Evolutionary conservation across 768 basidiomycete species (phyloP), one percentile per base, ranked within the genome.

Genomic region (Suillus weaverae): DNA sequence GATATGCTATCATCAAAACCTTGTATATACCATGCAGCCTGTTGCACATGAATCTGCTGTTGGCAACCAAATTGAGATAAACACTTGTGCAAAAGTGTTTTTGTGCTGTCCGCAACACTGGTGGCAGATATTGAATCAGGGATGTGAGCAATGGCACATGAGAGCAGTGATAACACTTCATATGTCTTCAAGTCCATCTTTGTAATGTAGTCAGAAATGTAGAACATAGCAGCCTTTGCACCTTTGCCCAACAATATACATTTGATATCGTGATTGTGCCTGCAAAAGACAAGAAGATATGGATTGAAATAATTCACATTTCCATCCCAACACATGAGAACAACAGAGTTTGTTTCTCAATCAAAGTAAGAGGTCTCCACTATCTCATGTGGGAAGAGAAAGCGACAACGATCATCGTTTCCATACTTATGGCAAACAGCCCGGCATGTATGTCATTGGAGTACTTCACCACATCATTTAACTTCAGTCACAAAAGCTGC

Each of bases 181-280:
- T 73, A 66, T 4, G 70, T 74, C 6, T 73, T 76, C 2, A 70
- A 5, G 22, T 70, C 72, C 66, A 72, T 69, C 53, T 78, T 79
- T 13, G 77, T 79, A 18, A 79, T 78, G 53, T 79, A 78, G 43
- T 78, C 70, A 0, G 74, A 72, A 18, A 79, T 77, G 60, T 78
- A 79, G 60, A 75, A 78, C 71, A 78, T 77, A 0, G 76, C 75
- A 20, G 77, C 76, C 56, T 76, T 79, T 1, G 74, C 77, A 46
- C 68, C 68, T 59, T 72, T 71, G 0, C 78, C 77, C 18, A 76
- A 78, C 18, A 77, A 62, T 9, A 79, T 76, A 44, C 75, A 77
- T 38, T 78, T 75, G 1, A 78, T 61, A 30, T 79, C 72, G 66
- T 80, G 75, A 61, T 78, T 79, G 55, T 79, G 79, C 0, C 73